Base-by-base conservation (phyloP, 2,329 filamentous ascomycete genomes). In the Hortaea werneckii region DNA sequence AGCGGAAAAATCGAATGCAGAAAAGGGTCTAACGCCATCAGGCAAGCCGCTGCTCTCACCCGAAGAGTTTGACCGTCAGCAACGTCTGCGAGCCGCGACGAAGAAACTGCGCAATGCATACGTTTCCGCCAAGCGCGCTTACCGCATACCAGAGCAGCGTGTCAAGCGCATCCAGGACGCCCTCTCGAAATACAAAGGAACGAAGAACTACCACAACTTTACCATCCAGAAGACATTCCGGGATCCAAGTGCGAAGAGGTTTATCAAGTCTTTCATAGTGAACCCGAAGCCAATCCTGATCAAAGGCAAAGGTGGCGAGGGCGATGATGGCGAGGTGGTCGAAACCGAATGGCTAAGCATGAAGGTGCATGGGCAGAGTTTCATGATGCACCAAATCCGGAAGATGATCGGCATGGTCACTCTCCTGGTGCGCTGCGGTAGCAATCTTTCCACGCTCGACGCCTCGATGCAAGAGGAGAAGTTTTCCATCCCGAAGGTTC, bases 361-460 rank as follows among this genome's bases (percentile, higher is more conserved):
- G 54, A 95, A 94, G 64, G 89, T 98, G 26, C 92, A 98, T 66
- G 92, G 92, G 0, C 92, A 98, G 67, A 90, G 84, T 61, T 98
- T 98, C 75, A 98, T 98, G 92, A 98, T 98, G 92, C 92, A 98
- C 67, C 92, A 98, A 70, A 98, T 98, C 66, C 83, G 92, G 60
- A 98, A 96, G 69, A 96, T 98, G 92, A 87, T 98, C 11, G 87
- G 86, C 46, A 88, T 98, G 83, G 87, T 81, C 6, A 80, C 87
- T 30, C 74, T 98, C 49, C 73, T 90, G 5, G 83, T 94, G 5
- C 82, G 92, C 34, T 94, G 85, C 64, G 92, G 87, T 42, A 82
- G 82, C n/a, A 50, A 58, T 26, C 74, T 85, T 4, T 9, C 8
- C 37, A 78, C 85, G 28, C 85, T 98, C 55, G 64, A 69, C 1